Evolutionary conservation across 495 filamentous ascomycete species (phyloP).

Genomic region (Lasiosphaeriaceae sp.): DNA sequence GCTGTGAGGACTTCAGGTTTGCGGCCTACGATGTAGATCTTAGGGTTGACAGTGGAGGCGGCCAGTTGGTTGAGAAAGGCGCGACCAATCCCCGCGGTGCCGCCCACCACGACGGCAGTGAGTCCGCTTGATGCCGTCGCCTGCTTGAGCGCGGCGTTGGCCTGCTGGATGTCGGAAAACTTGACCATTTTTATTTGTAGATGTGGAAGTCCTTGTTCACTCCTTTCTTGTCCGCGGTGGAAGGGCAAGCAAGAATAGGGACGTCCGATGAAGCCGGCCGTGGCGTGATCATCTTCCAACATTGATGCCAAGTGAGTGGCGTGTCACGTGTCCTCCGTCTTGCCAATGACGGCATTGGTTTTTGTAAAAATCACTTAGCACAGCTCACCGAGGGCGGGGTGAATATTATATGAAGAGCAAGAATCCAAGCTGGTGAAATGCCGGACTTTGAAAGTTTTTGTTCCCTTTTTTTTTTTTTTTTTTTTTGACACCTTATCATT

Average conservation of each 20-base stretch:
- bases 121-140: conserved; percentile 18
- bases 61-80: conserved; percentile 52
- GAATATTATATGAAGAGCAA: too few relatives aligned
- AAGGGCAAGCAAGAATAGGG: too few relatives aligned
- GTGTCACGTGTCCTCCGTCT: not conserved
- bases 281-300: not conserved
- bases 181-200: conserved; percentile 5
- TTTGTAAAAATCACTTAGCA: too few relatives aligned
- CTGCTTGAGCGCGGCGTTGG: conserved; percentile 8
- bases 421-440: too few relatives aligned
- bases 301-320: not conserved
- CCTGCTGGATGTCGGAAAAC: conserved; percentile 2
- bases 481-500: too few relatives aligned
- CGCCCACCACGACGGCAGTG: conserved; percentile 56
- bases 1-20: conserved; percentile 14
- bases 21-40: conserved; percentile 42
- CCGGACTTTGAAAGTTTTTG: too few relatives aligned
- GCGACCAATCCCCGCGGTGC: conserved; percentile 59
- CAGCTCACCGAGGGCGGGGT: too few relatives aligned
- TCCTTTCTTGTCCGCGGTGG: not conserved
- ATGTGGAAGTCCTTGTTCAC: not conserved
- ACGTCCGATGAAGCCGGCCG: not conserved
- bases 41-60: conserved; percentile 40
- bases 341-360: too few relatives aligned
- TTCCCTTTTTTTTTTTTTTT: too few relatives aligned